Evolutionary conservation across 306 rosid species (phyloP).

Genomic region (Malus orientalis): DNA sequence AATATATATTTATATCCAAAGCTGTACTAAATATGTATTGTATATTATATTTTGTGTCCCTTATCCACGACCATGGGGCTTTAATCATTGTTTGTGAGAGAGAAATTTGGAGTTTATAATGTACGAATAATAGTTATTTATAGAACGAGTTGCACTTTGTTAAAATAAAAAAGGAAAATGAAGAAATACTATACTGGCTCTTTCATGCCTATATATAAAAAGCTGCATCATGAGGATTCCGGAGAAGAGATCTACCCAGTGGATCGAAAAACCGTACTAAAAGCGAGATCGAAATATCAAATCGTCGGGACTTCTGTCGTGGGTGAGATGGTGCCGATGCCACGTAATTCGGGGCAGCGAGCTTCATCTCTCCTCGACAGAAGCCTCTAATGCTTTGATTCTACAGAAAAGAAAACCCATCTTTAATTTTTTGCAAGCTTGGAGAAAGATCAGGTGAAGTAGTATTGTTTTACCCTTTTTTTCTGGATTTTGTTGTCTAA

Average conservation of each 20-base stretch:
- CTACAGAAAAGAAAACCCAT: not conserved
- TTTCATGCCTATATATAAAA: not conserved
- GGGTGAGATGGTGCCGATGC: conserved; percentile 22
- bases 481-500: not conserved
- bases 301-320: conserved; percentile 14
- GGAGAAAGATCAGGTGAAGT: not conserved
- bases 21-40: not conserved
- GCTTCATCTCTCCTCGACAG: conserved; percentile 46
- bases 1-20: no score
- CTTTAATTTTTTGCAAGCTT: not conserved
- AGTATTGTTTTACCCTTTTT: not conserved
- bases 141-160: not conserved
- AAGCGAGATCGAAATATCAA: not conserved
- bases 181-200: not conserved
- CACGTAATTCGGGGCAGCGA: not conserved
- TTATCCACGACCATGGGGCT: not conserved
- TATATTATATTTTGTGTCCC: not conserved
- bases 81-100: not conserved
- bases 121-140: not conserved
- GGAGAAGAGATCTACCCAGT: not conserved
- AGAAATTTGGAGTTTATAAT: not conserved
- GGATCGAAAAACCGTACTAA: not conserved
- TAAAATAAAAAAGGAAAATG: no score
- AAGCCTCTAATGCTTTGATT: conserved; percentile 30
- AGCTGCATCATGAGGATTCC: not conserved